A percentile compares a stretch with the other conserved stretches of the same genome.
Evolutionary conservation across 192 early-diverging fungal species (phyloP).

Genomic region (Linnemannia schmuckeri): DNA sequence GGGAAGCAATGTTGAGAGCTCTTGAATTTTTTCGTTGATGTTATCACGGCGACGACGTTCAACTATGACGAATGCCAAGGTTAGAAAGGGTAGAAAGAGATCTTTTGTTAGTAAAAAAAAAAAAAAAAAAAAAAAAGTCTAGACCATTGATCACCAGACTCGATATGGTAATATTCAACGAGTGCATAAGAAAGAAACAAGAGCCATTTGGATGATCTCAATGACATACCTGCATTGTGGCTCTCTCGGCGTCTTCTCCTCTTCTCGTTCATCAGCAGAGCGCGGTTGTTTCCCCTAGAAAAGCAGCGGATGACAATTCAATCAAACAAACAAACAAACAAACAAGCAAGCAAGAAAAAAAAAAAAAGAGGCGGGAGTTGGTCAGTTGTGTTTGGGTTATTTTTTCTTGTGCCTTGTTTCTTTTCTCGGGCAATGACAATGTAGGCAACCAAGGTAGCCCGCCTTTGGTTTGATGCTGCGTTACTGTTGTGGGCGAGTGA

Average conservation of each 20-base stretch:
- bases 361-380: conserved; percentile 8
- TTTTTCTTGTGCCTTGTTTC: neutral
- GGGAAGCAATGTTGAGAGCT: conserved; percentile 88
- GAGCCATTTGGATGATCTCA: neutral
- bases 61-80: conserved; percentile 61
- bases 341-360: neutral
- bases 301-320: neutral
- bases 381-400: conserved; percentile 1
- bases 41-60: conserved; percentile 96
- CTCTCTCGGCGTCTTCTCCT: conserved; percentile 93
- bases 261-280: conserved; percentile 75
- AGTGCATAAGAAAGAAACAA: neutral
- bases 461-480: neutral
- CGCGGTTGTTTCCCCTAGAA: conserved; percentile 34
- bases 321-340: neutral
- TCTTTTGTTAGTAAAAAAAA: neutral
- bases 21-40: conserved; percentile 99
- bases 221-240: conserved; percentile 84
- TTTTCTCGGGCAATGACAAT: neutral
- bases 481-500: conserved; percentile 7
- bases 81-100: neutral
- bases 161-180: no score
- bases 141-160: neutral
- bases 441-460: neutral
- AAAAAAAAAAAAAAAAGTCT: conserved; percentile 1